These are phyloP conservation scores for Fusarium mangiferae DNA, from an alignment of 2,329 filamentous ascomycete genomes.

Conservation along the genomic window DNA sequence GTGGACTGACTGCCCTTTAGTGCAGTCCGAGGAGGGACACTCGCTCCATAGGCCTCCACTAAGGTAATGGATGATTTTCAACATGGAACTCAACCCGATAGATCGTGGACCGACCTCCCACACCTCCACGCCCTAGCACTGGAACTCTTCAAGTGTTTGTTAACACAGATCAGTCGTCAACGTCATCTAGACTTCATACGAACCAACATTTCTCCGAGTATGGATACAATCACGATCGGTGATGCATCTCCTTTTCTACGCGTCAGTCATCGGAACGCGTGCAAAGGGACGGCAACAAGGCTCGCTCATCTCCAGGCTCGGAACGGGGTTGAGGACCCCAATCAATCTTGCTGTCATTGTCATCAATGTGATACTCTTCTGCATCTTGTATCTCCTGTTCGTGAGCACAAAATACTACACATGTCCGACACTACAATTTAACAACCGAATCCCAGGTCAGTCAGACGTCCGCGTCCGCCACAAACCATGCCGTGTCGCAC, in stretches of 20 bases:
- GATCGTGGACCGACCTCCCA: slow-evolving; percentile 8
- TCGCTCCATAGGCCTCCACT: slow-evolving; percentile 10
- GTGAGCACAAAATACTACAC: slow-evolving; percentile 19
- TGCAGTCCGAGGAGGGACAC: not conserved
- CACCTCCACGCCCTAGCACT: slow-evolving; percentile 6
- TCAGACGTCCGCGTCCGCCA: slow-evolving; percentile 18
- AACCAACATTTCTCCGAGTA: not conserved
- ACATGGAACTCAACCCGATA: slow-evolving; percentile 17
- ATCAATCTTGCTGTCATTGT: not conserved
- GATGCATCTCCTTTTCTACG: slow-evolving; percentile 3
- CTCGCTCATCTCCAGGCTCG: not conserved
- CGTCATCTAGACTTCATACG: slow-evolving; percentile 24
- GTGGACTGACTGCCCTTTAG: slow-evolving; percentile 2
- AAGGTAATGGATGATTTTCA: slow-evolving; percentile 27
- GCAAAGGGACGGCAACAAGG: not conserved
- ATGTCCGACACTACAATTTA: slow-evolving; percentile 24
- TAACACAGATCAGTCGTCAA: not conserved
- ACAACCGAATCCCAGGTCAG: slow-evolving; percentile 8
- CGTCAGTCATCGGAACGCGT: not conserved
- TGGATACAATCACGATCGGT: not conserved
- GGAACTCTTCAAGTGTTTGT: slow-evolving; percentile 26
- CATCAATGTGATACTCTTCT: not conserved
- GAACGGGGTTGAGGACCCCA: not conserved
- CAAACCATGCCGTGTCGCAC: slow-evolving; percentile 34
- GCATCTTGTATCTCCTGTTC: not conserved